Base-by-base conservation (phyloP, 1,139 yeast species). In the Blastobotrys malaysiensis region DNA sequence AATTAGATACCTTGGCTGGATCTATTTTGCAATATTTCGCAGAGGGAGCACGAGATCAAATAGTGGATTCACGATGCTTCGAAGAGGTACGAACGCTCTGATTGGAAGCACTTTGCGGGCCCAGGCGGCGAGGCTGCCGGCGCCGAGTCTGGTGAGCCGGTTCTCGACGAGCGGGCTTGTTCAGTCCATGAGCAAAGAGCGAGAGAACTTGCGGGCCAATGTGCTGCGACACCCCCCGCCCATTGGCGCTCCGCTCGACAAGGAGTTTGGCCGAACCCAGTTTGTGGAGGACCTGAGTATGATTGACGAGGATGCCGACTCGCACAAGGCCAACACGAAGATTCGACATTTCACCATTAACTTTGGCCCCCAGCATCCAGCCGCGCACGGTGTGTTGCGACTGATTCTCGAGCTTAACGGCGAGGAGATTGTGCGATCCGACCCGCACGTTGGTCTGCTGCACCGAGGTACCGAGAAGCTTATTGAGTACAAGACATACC, bases 341-440 rank as follows among this genome's bases (percentile, higher is more conserved):
- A 83, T 88, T 66, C 82, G 95, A 72, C 95, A 88, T 70, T 88
- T 88, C 75, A 88, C 96, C 52, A 83, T 88, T 69, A 88, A 88
- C 52, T 88, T 88, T 68, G 96, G 96, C 45, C 96, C 96, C 47
- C 96, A 88, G 74, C 96, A 88, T 77, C 96, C 96, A 31, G 96
- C 96, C 58, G 96, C 96, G 49, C 96, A 88, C 75, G 96, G 96
- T 61, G 96, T 88, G 74, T 78, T 88, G 76, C 81, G 96, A 69
- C 78, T 88, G 72, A 88, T 88, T 72, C 77, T 88, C 66, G 96
- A 88, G 75, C 78, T 88, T 62, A 88, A 86, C 67, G 96, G 96
- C 62, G 96, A 88, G 73, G 96, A 88, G 72, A 85, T 88, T 64
- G 82, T 88, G 55, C 80, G 96, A 65, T 80, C 93, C 6, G 96